phyloP scores from a whole-genome alignment of 106 monocot species.

The Dioscorea dumetorum region DNA sequence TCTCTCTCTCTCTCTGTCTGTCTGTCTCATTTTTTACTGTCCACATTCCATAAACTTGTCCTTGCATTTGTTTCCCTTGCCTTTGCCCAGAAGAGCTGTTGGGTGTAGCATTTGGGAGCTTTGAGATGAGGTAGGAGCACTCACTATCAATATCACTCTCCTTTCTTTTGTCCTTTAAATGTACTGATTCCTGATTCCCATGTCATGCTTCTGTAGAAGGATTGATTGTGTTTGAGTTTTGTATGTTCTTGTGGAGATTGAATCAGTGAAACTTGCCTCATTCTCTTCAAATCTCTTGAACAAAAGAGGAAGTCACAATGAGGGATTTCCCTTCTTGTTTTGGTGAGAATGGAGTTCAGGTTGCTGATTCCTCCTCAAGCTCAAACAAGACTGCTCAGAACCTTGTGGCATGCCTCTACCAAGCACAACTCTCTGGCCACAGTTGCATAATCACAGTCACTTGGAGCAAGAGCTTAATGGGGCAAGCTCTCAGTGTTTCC shows the following conservation, averaged over 20 bases:
- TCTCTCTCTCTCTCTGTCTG: neutral
- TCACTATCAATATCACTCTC: neutral
- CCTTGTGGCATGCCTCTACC: neutral
- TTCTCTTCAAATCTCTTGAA: neutral
- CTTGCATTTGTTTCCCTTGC: neutral
- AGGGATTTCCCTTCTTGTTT: constrained; percentile 11
- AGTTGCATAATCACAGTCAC: neutral
- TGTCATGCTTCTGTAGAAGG: neutral
- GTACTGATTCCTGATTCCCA: neutral
- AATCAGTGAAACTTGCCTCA: neutral
- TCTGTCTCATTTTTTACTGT: neutral
- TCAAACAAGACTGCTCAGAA: neutral
- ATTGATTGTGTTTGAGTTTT: neutral
- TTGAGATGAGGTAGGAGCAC: neutral
- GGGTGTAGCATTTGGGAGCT: too few relatives aligned
- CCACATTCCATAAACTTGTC: constrained; percentile 7
- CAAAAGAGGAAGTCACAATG: neutral
- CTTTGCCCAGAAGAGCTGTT: neutral
- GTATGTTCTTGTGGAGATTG: neutral
- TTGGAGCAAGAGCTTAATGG: neutral
- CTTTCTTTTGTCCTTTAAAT: neutral
- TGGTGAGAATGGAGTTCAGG: neutral
- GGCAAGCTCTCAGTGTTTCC: neutral
- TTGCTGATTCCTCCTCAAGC: neutral
- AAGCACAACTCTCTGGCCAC: neutral